Base-by-base conservation (phyloP, 1,284 basidiomycete species). In the Paramarasmius palmivorus region DNA sequence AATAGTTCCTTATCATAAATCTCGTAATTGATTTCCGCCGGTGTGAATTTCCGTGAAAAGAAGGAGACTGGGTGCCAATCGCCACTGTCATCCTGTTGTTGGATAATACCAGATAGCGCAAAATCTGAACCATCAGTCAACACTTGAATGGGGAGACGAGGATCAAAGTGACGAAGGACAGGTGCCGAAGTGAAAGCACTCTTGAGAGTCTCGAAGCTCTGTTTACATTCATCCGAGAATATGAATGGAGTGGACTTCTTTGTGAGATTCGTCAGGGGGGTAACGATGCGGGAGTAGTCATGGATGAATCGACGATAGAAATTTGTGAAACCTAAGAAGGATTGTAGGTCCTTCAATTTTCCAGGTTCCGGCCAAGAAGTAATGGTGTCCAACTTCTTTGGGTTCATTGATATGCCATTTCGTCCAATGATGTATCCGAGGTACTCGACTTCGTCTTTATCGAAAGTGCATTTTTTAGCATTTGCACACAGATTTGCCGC, bases 381-480 rank as follows among this genome's bases (percentile, higher is more conserved):
- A 4, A 68, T 58, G 0, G 55, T 62, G 34, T 53, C 71, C 0
- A 81, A 54, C 59, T 82, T 82, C 1, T 50, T 57, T 0, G 63
- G 59, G 50, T 75, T 68, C 75, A 81, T 78, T 0, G 38, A 25
- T 14, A 80, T 57, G 5, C 67, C 63, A 2, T 68, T 0, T 42
- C 45, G 0, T 14, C 36, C 36, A 32, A 53, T 17, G 2, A 53
- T 57, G 53, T 71, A 71, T 0, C 78, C 75, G 0, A 82, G 66
- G 63, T 74, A 82, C 23, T 77, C 69, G 10, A 73, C 65, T 25
- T 66, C 29, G 0, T 61, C 42, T 15, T 61, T 59, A 55, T 70
- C 57, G 57, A 78, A 70, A 32, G 64, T 58, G 49, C 68, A 68
- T 52, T 70, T 70, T 50, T 62, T 59, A 15, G 64, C 37, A 45